These are phyloP conservation scores for Lomentospora prolificans DNA, from an alignment of 2,329 filamentous ascomycete genomes.

Conservation along the genomic window DNA sequence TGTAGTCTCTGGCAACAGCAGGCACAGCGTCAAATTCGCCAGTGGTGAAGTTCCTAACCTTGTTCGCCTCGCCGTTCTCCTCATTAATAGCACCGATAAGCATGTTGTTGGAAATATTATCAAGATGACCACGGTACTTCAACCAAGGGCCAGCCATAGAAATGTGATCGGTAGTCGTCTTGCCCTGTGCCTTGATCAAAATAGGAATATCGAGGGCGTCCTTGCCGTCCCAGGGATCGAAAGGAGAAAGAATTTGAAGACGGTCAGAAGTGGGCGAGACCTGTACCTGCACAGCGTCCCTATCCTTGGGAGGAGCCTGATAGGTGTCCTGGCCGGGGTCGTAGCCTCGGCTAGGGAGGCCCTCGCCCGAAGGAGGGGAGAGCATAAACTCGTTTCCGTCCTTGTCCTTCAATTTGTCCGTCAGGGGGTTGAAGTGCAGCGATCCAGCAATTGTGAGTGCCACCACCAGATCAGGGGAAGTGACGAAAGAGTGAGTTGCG, in stretches of 20 bases:
- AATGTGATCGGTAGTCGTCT: conserved; percentile 96
- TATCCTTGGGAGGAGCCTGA: conserved; percentile 83
- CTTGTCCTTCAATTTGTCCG: conserved; percentile 85
- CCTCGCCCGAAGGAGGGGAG: conserved; percentile 66
- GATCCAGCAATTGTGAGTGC: conserved; percentile 76
- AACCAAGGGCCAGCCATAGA: conserved; percentile 96
- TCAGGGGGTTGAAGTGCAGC: conserved; percentile 90
- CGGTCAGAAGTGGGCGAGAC: conserved; percentile 87
- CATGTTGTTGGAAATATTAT: conserved; percentile 99
- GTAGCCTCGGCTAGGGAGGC: conserved; percentile 73
- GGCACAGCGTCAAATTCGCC: conserved; percentile 82
- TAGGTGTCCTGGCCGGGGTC: conserved; percentile 90
- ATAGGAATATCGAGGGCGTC: conserved; percentile 78
- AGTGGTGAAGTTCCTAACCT: conserved; percentile 82
- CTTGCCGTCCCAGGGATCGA: conserved; percentile 85
- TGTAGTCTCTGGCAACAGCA: conserved; percentile 94
- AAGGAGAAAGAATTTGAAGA: conserved; percentile 83
- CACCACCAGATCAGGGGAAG: conserved; percentile 82
- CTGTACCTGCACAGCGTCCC: conserved; percentile 60
- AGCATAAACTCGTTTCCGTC: conserved; percentile 95
- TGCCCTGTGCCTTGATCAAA: conserved; percentile 91
- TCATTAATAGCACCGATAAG: conserved; percentile 94
- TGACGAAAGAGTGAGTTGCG: conserved; percentile 86
- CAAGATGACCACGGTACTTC: conserved; percentile 96
- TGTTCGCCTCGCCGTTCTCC: conserved; percentile 95